A percentile compares a stretch with the other conserved stretches of the same genome.
These are phyloP conservation scores for Botrytis fragariae DNA, from an alignment of 2,329 filamentous ascomycete species.

Conservation along the genomic window DNA sequence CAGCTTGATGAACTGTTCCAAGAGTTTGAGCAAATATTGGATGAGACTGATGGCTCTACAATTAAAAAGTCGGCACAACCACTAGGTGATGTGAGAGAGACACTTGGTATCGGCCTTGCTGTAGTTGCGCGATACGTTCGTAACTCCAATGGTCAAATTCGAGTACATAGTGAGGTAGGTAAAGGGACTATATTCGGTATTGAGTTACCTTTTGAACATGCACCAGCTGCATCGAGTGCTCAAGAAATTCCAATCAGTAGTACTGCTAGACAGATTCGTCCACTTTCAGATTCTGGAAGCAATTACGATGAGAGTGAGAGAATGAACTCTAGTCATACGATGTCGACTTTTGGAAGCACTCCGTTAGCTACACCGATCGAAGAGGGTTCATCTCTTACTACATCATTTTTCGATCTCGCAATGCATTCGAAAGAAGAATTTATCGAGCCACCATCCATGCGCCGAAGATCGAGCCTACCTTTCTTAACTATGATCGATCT, in stretches of 20 bases:
- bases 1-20: constrained; percentile 57
- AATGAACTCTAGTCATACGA: background rate
- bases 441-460: background rate
- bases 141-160: constrained; percentile 29
- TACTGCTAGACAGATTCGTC: background rate
- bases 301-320: background rate
- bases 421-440: background rate
- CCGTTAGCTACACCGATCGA: constrained; percentile 7
- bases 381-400: background rate
- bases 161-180: constrained; percentile 25
- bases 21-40: constrained; percentile 58
- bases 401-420: constrained; percentile 11
- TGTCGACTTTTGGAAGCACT: background rate
- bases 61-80: background rate
- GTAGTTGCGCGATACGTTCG: constrained; percentile 30
- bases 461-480: background rate
- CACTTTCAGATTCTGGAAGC: constrained; percentile 1
- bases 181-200: constrained; percentile 31
- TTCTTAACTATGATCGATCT: background rate
- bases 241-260: background rate
- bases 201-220: constrained; percentile 30
- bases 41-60: constrained; percentile 41
- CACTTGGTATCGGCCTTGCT: constrained; percentile 32
- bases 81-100: constrained; percentile 12
- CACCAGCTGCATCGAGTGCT: background rate